Conservation (phyloP, 345 rosid genomes). For the Populus davidiana region DNA sequence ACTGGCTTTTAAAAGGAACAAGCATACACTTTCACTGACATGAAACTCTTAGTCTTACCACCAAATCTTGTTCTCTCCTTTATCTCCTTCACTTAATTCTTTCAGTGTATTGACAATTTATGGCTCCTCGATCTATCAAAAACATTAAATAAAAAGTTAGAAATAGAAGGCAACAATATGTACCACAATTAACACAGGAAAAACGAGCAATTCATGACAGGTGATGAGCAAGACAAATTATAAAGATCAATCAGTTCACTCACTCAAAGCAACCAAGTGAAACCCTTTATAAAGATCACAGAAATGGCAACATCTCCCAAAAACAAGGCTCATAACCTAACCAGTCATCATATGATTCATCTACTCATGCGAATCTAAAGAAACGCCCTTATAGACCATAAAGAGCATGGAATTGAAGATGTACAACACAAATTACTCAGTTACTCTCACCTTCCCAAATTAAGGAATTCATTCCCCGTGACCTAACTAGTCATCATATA, state of each 20-base stretch:
- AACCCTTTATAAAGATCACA: background rate
- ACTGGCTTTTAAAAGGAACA: background rate
- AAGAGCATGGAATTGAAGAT: background rate
- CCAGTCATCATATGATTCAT: background rate
- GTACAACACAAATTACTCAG: no score
- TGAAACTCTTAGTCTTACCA: constrained; percentile 17
- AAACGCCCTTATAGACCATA: background rate
- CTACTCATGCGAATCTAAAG: background rate
- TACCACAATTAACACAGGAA: background rate
- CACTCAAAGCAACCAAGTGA: background rate
- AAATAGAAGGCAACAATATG: background rate
- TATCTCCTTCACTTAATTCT: background rate
- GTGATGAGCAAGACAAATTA: background rate
- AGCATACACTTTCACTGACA: background rate
- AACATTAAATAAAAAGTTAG: background rate
- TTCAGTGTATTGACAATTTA: background rate
- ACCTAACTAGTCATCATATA: background rate
- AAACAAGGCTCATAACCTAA: background rate
- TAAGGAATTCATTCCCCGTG: background rate
- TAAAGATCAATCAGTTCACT: background rate
- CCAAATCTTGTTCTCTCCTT: constrained; percentile 1
- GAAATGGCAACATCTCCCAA: background rate
- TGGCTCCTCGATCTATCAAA: constrained; percentile 15
- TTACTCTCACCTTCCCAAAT: background rate
- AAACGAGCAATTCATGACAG: background rate